Base-by-base conservation (phyloP, 2,329 filamentous ascomycete genomes). In the Verticillium longisporum region DNA sequence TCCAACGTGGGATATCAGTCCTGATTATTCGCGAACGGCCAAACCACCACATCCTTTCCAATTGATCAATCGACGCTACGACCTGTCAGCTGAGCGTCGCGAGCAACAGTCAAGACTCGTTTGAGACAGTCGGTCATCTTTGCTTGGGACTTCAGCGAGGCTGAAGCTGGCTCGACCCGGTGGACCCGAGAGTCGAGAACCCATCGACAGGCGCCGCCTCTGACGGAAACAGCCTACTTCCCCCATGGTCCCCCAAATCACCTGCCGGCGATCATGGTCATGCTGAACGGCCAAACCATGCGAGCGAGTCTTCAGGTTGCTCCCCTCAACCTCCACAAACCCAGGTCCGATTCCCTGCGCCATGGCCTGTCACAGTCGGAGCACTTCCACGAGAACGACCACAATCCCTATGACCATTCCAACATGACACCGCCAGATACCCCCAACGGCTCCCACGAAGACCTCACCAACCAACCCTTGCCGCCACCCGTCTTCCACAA, bases 371-470 rank as follows among this genome's bases (percentile, higher is more conserved):
- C 41, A 50, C 41, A 50, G 41, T 50, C 41, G 41, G 41, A 50
- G n/a, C n/a, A 50, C 41, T 68, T 69, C 50, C 67, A 68, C 37
- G 65, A 68, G 61, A 67, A 70, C 57, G 74, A 74, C 65, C 71
- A 72, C 59, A 77, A 76, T 62, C 74, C 77, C 57, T 78, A 81
- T 70, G 68, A 76, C 54, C 74, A 81, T 67, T 77, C 83, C 56
- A 87, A 92, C 66, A 89, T 93, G 75, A 93, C 90, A 57, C 90
- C 91, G 33, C 90, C 91, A 53, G 79, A 88, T 64, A 93, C 90
- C 9, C 91, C 90, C 18, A 87, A 88, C 74, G 83, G 82, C 69
- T 87, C 85, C 31, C 82, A 83, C 70, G 88, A 91, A 71, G 78
- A 83, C 65, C 79, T 83, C 64, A 72, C 74, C 68, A 68, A 76